Evolutionary conservation across 257 asterid species (phyloP), one percentile per base, ranked within the genome.

Genomic region (Cynanchum wilfordii): DNA sequence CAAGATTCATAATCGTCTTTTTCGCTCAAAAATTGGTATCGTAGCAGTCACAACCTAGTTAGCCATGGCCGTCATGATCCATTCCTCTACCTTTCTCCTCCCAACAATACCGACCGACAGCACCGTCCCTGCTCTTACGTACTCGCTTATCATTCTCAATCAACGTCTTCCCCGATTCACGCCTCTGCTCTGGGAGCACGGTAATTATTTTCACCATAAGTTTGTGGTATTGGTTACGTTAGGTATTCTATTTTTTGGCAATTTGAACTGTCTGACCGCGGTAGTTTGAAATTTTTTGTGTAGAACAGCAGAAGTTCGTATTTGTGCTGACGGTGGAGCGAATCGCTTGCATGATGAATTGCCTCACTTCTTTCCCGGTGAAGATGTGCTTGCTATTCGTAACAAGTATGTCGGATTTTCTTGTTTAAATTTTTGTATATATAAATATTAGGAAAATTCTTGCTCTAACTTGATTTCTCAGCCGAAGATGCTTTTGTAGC

Each of bases 251-350:
- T 64, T 56, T 42, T 30, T 15, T n/a, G 9, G 47, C 8, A 7
- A 38, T 70, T n/a, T 74, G 25, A 20, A 73, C 36, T 19, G n/a
- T 55, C 1, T 49, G 54, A 60, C 58, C 55, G 36, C 52, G 66
- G 74, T 20, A 45, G 27, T 22, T 51, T 60, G 58, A 59, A 42
- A 20, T 40, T 24, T 84, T 49, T 71, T 77, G 75, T 66, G 79
- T 85, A 79, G 95, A 80, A 83, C 97, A 93, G 98, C 97, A 75
- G 83, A 75, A 33, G 70, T 88, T 78, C 97, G 84, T 76, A 69
- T 94, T 52, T 94, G 99, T 45, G 97, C 99, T 0, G 99, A 91
- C 74, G 99, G 98, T 73, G 99, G 96, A 38, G 98, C 97, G 16
- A 94, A 94, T 76, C 83, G 97, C 25, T 51, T 94, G 87, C 89